Conservation (phyloP, 2,329 filamentous ascomycete genomes). For the Didymella lethalis region DNA sequence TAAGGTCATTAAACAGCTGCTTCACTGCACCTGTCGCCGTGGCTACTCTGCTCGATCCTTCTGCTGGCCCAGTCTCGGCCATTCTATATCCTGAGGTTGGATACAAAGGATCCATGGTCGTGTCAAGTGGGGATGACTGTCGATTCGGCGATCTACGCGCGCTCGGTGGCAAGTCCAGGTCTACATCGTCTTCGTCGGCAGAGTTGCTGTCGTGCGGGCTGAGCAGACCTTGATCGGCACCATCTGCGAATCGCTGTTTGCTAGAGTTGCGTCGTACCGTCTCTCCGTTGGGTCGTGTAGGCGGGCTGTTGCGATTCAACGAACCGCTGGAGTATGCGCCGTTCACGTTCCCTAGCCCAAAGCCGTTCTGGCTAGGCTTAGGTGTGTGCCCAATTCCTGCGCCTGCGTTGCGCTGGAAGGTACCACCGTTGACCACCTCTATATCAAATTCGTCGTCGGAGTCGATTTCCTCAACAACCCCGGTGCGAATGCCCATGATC, state of each 20-base stretch:
- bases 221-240: slow-evolving; percentile 64
- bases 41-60: slow-evolving; percentile 53
- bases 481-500: slow-evolving; percentile 94
- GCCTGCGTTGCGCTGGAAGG: slow-evolving; percentile 82
- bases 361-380: slow-evolving; percentile 62
- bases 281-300: slow-evolving; percentile 51
- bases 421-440: slow-evolving; percentile 71
- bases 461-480: slow-evolving; percentile 95
- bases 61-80: slow-evolving; percentile 25
- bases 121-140: slow-evolving; percentile 41
- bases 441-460: slow-evolving; percentile 99
- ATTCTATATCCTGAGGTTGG: slow-evolving; percentile 50
- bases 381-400: slow-evolving; percentile 80
- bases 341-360: slow-evolving; percentile 61
- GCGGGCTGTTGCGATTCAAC: slow-evolving; percentile 60
- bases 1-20: slow-evolving; percentile 77
- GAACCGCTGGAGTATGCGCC: slow-evolving; percentile 66
- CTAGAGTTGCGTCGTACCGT: slow-evolving; percentile 62
- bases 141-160: slow-evolving; percentile 57
- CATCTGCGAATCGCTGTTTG: slow-evolving; percentile 56
- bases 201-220: slow-evolving; percentile 57
- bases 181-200: slow-evolving; percentile 61
- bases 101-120: slow-evolving; percentile 42
- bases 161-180: slow-evolving; percentile 68
- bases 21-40: slow-evolving; percentile 79